Evolutionary conservation across 1,139 yeast species (phyloP).

Genomic region (Magnusiomyces fungicola): DNA sequence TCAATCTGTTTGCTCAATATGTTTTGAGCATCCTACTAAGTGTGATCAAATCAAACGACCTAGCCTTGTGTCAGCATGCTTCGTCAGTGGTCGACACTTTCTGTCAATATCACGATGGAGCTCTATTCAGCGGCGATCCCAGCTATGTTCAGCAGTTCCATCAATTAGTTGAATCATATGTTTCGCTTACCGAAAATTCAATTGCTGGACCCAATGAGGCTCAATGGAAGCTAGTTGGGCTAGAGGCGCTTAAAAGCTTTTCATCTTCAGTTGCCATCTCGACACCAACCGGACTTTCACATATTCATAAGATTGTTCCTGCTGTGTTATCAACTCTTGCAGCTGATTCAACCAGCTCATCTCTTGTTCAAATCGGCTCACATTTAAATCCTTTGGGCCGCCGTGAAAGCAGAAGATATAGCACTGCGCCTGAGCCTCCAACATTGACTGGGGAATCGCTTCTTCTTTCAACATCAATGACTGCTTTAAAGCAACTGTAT

Average conservation of each 20-base stretch:
- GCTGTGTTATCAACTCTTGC: constrained; percentile 31
- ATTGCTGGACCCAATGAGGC: constrained; percentile 33
- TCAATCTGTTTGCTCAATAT: constrained; percentile 67
- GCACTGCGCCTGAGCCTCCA: constrained; percentile 10
- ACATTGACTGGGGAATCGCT: constrained; percentile 13
- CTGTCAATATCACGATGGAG: constrained; percentile 58
- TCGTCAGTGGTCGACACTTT: constrained; percentile 43
- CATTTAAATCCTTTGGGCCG: constrained; percentile 9
- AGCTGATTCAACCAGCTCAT: constrained; percentile 15
- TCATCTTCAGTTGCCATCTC: constrained; percentile 39
- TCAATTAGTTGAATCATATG: constrained; percentile 30
- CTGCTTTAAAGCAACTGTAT: constrained; percentile 34
- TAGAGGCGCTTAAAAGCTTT: constrained; percentile 41
- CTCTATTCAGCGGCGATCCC: constrained; percentile 65
- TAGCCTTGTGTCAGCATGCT: constrained; percentile 48
- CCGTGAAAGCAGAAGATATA: constrained; percentile 7
- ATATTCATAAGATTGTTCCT: constrained; percentile 39
- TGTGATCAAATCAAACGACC: constrained; percentile 46
- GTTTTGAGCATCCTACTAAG: constrained; percentile 36
- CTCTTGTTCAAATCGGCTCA: constrained; percentile 18
- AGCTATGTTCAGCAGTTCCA: constrained; percentile 49
- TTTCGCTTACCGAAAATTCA: constrained; percentile 16
- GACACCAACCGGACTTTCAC: constrained; percentile 35
- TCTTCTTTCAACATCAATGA: constrained; percentile 20
- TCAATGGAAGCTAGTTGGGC: constrained; percentile 46